phyloP scores from a whole-genome alignment of 2,329 filamentous ascomycete genomes.

The Plenodomus tracheiphilus region DNA sequence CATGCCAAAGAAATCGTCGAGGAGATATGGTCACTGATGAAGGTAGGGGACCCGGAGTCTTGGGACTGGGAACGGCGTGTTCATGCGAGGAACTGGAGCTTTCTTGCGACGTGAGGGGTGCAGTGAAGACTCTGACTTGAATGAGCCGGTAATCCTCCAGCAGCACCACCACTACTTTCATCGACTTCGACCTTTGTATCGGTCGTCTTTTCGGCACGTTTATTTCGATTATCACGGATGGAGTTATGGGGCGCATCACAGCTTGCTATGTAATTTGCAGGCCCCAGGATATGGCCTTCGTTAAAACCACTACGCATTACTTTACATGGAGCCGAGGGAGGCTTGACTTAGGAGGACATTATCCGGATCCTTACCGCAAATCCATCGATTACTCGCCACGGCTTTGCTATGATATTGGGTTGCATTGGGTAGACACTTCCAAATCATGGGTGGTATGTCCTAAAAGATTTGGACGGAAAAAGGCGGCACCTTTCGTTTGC shows the following conservation, averaged over 20 bases:
- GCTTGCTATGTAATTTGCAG: not conserved
- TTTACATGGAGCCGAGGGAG: not conserved
- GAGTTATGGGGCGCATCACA: not conserved
- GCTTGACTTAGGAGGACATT: not conserved
- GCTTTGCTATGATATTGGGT: constrained; percentile 11
- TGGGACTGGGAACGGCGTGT: constrained; percentile 3
- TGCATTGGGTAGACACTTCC: constrained; percentile 23
- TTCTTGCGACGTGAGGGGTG: not conserved
- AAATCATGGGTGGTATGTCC: constrained; percentile 15
- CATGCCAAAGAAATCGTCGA: constrained; percentile 60
- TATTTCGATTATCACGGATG: not conserved
- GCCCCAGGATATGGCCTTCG: too few relatives aligned
- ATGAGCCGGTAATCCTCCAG: not conserved
- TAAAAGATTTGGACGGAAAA: constrained; percentile 10
- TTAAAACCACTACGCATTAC: not conserved
- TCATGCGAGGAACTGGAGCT: not conserved
- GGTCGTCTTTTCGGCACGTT: constrained; percentile 4
- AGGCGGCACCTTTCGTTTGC: constrained; percentile 12
- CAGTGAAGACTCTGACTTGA: not conserved
- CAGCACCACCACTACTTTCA: not conserved
- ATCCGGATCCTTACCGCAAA: constrained; percentile 4
- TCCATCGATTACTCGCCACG: constrained; percentile 15
- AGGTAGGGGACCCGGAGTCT: constrained; percentile 57
- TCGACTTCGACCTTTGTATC: not conserved
- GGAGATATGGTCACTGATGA: constrained; percentile 64